Evolutionary conservation across 2,329 filamentous ascomycete species (phyloP), one percentile per base, ranked within the genome.

Genomic region (Colletotrichum theobromicola): DNA sequence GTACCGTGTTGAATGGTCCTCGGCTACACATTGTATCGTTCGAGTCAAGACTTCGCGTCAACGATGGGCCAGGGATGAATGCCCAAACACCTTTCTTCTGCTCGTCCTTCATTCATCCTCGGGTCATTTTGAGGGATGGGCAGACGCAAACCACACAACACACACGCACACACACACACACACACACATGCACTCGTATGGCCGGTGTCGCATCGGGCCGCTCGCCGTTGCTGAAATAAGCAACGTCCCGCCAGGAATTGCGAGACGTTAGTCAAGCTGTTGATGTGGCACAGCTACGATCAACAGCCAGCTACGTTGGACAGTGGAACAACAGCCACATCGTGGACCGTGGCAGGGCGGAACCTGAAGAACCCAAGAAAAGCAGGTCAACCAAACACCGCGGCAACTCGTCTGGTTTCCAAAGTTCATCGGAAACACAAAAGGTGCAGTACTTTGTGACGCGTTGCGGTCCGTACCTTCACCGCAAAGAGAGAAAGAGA

Each of bases 401-500:
- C 71, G 71, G 67, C 67, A 74, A 37, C n/a, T n/a, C 28, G 55
- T 53, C 28, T 21, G 15, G 30, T 57, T 50, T 57, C n/a, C 60
- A 70, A 18, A 58, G 67, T 70, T 60, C 60, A 61, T 74, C 50
- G 24, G 71, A 64, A 70, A 70, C 67, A 60, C 28, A 34, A 34
- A 34, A 34, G 18, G 65, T 57, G 57, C 42, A 18, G 35, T 28
- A 57, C 26, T 21, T 46, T 63, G 13, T 63, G 57, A 57, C 15
- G 42, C 64, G 30, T 68, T 21, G 42, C 70, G 32, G 42, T 53
- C 63, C 30, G 30, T 42, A 62, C 28, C 53, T 68, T 55, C 42
- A 35, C 50, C 24, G 50, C 63, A 34, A 21, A 42, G 24, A 35
- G 34, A 50, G 58, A 34, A 46, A 58, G 30, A 46, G 35, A 61